Evolutionary conservation across 2,329 filamentous ascomycete species (phyloP), one percentile per base, ranked within the genome.

Genomic region (Cladophialophora psammophila): DNA sequence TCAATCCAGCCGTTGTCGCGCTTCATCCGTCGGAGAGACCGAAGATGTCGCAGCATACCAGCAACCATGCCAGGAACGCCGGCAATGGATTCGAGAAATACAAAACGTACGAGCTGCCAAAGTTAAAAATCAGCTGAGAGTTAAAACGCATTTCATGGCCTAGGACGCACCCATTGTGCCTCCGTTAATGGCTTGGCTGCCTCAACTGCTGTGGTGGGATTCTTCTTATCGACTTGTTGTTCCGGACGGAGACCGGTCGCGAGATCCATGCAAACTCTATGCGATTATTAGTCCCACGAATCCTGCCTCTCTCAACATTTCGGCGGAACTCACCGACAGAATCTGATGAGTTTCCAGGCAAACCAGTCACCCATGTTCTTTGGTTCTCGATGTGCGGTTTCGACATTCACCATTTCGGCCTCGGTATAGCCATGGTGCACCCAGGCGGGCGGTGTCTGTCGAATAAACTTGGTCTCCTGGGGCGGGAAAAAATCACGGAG

Each of bases 1-100:
- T 96, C 93, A 76, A 99, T 98, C 92, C 90, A 98, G 75, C 95
- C 95, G 73, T 98, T 96, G 78, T 98, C 94, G 63, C 94, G 85
- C 84, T 93, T 93, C 84, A 98, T 90, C 35, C 90, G 86, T 53
- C 94, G 85, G 75, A 98, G 86, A 71, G 90, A 94, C 76, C 91
- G 88, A 42, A 98, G 84, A 80, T 99, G 95, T 38, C 95, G 86
- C 15, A 98, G 84, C 91, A 97, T 97, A 26, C 93, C 95, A 0
- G 91, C 95, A 0, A 98, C 94, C 93, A 98, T 98, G 7, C 95
- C 95, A 0, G 95, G 95, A 0, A 98, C 95, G 36, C 93, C 95
- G 10, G 95, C 95, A 45, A 99, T 92, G 57, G 90, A 94, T 79
- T 99, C 95, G 40, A 99, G 86, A 79, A 99, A 99, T 72, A 99